Percentiles rank a stretch among this genome's conserved stretches.
These are phyloP conservation scores for Erigeron canadensis DNA, from an alignment of 129 eudicot genomes.

Conservation along the genomic window DNA sequence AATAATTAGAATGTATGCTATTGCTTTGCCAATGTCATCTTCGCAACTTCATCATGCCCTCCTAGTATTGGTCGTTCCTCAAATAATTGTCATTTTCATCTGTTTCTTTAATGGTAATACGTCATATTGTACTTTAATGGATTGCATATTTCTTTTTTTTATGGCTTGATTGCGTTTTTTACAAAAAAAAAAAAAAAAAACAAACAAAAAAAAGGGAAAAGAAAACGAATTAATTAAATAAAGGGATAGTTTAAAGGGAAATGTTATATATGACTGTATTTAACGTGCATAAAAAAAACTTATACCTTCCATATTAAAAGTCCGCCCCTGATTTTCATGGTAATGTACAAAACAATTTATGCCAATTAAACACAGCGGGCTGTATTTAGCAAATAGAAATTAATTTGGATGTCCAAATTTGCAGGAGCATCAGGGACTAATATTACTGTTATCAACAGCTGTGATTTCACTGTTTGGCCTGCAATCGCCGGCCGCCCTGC, in stretches of 20 bases:
- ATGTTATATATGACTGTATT: no score
- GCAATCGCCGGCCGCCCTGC: neutral
- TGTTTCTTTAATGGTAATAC: slow-evolving; percentile 8
- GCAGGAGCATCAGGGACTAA: slow-evolving; percentile 24
- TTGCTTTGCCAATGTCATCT: neutral
- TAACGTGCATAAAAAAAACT: no score
- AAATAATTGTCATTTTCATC: neutral
- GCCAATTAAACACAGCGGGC: neutral
- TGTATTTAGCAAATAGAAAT: neutral
- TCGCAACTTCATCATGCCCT: slow-evolving; percentile 3
- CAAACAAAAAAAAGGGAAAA: no score
- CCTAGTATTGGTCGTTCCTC: neutral
- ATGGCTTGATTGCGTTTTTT: no score
- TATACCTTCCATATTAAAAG: no score
- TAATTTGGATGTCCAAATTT: slow-evolving; percentile 15
- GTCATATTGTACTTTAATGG: no score
- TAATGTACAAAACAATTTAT: no score
- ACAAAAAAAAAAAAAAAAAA: no score
- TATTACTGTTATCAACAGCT: neutral
- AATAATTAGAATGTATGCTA: neutral
- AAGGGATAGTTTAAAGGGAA: no score
- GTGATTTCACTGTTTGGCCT: slow-evolving; percentile 27
- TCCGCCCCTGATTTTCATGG: no score
- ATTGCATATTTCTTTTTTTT: no score
- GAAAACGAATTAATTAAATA: no score